Percentiles rank a stretch among this genome's conserved stretches.
phyloP scores from a whole-genome alignment of 805 yeast species.

The Cyberlindnera mississippiensis region DNA sequence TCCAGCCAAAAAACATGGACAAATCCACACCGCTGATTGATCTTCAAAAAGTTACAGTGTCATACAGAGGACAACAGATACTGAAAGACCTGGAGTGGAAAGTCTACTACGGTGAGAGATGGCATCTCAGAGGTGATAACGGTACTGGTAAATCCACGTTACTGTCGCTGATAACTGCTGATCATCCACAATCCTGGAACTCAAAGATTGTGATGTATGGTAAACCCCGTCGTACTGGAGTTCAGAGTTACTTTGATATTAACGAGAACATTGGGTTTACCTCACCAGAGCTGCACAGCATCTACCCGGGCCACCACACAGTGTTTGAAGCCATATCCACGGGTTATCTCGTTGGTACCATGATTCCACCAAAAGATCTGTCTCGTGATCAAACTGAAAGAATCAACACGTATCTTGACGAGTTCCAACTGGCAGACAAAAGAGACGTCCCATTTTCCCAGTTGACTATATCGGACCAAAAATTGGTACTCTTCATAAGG shows the following conservation, averaged over 20 bases:
- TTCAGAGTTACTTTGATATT: constrained; percentile 69
- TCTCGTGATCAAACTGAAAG: constrained; percentile 33
- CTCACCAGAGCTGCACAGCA: constrained; percentile 88
- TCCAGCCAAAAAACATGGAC: constrained; percentile 13
- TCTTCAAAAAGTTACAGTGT: constrained; percentile 58
- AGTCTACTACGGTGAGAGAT: constrained; percentile 66
- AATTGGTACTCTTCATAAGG: constrained; percentile 68
- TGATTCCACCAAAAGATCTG: constrained; percentile 44
- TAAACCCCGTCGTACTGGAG: constrained; percentile 67
- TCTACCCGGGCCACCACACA: constrained; percentile 61
- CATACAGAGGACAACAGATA: constrained; percentile 60
- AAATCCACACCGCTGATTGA: constrained; percentile 36
- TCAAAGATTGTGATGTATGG: constrained; percentile 61
- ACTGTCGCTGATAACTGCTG: constrained; percentile 80
- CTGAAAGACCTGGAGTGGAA: constrained; percentile 61
- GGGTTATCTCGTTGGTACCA: constrained; percentile 71
- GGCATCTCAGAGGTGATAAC: constrained; percentile 88
- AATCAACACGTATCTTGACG: constrained; percentile 43
- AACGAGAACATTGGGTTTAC: constrained; percentile 79
- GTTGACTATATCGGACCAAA: constrained; percentile 69
- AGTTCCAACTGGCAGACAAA: constrained; percentile 39
- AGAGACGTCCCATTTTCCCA: constrained; percentile 45
- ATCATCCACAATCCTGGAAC: constrained; percentile 96
- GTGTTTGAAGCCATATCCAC: constrained; percentile 60
- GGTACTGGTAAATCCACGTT: constrained; percentile 94